A percentile compares a stretch with the other conserved stretches of the same genome.
phyloP scores from a whole-genome alignment of 805 yeast genomes.

The Teunomyces funiuensis region DNA sequence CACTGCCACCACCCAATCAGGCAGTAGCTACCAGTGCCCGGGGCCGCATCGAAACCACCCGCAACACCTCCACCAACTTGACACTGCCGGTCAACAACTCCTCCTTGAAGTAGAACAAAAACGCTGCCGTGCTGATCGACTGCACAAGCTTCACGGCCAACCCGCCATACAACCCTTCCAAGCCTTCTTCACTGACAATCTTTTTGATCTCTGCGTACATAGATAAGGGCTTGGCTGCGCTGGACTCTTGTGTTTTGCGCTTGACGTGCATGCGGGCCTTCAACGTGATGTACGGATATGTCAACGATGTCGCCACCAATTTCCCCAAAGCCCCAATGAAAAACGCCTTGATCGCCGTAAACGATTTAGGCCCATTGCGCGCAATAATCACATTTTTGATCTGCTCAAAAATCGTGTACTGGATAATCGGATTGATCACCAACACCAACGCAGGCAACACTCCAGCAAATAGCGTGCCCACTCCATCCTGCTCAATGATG shows the following conservation, averaged over 20 bases:
- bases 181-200: conserved; percentile 69
- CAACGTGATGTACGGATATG: conserved; percentile 90
- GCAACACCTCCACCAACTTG: conserved; percentile 47
- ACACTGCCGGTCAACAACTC: conserved; percentile 66
- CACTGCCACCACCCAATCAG: no score
- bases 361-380: conserved; percentile 46
- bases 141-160: conserved; percentile 76
- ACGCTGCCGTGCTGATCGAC: conserved; percentile 85
- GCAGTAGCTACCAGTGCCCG: no score
- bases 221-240: conserved; percentile 28
- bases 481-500: conserved; percentile 70
- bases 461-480: conserved; percentile 75
- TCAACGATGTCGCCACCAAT: conserved; percentile 80
- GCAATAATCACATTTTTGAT: conserved; percentile 64
- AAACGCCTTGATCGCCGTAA: conserved; percentile 76
- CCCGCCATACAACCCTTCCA: conserved; percentile 79
- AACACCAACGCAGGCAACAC: conserved; percentile 83
- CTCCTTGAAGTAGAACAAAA: conserved; percentile 87
- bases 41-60: conserved; percentile 24
- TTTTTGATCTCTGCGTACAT: conserved; percentile 54
- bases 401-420: conserved; percentile 90
- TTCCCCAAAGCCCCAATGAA: conserved; percentile 88
- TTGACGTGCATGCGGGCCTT: conserved; percentile 83
- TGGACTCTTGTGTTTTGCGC: conserved; percentile 32
- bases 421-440: conserved; percentile 86